phyloP scores from a whole-genome alignment of 495 filamentous ascomycete species.

The Sordaria brevicollis region DNA sequence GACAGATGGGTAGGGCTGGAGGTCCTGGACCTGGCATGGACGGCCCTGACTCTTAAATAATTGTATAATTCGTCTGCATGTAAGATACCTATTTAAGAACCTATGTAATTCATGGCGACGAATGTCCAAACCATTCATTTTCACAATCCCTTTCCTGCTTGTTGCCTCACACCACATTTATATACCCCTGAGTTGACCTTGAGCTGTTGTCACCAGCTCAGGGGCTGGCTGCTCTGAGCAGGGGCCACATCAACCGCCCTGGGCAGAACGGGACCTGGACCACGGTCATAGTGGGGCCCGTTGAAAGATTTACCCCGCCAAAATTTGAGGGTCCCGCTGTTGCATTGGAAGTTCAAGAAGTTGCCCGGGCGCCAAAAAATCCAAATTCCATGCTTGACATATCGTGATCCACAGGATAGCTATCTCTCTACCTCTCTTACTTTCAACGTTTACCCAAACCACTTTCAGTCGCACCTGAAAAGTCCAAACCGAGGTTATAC shows the following conservation, averaged over 20 bases:
- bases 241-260: background rate
- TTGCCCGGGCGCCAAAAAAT: slow-evolving; percentile 11
- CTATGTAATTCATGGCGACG: slow-evolving; percentile 8
- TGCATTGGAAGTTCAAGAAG: background rate
- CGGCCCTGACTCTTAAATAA: slow-evolving; percentile 33
- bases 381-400: background rate
- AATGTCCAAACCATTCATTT: background rate
- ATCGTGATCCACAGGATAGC: background rate
- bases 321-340: slow-evolving; percentile 16
- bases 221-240: background rate
- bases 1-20: slow-evolving; percentile 68
- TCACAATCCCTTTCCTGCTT: background rate
- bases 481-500: background rate
- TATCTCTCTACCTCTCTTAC: background rate
- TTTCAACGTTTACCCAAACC: background rate
- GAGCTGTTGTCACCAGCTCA: background rate
- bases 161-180: background rate
- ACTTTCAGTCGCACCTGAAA: background rate
- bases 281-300: slow-evolving; percentile 14
- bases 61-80: slow-evolving; percentile 8
- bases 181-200: background rate
- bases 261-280: background rate
- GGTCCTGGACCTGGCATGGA: slow-evolving; percentile 46
- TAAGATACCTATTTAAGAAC: slow-evolving; percentile 20
- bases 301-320: slow-evolving; percentile 25